Percentiles rank a stretch among this genome's conserved stretches.
These are phyloP conservation scores for Escallonia rubra DNA, from an alignment of 129 eudicot species.

Conservation along the genomic window DNA sequence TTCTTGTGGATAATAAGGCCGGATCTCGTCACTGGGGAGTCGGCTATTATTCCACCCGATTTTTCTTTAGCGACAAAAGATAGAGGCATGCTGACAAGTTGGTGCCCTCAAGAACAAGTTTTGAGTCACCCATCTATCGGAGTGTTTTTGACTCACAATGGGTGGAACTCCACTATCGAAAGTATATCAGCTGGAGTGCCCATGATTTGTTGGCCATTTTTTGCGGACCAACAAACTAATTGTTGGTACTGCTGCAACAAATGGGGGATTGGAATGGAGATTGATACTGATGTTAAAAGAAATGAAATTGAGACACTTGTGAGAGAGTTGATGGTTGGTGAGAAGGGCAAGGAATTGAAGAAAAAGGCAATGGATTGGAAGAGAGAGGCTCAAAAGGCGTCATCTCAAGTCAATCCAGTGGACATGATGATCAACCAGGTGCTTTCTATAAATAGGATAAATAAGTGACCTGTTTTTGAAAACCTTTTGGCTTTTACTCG, in stretches of 20 bases:
- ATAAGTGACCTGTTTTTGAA: too few relatives aligned
- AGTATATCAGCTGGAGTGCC: constrained; percentile 28
- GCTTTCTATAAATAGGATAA: too few relatives aligned
- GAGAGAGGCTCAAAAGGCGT: constrained; percentile 18
- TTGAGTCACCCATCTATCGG: constrained; percentile 30
- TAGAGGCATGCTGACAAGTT: constrained; percentile 21
- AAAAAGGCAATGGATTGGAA: constrained; percentile 27
- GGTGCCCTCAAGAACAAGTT: constrained; percentile 40
- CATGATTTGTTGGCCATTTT: constrained; percentile 44
- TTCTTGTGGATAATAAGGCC: constrained; percentile 44
- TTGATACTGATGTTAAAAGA: constrained; percentile 24
- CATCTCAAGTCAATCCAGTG: background rate
- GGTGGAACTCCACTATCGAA: constrained; percentile 46
- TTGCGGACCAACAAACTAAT: constrained; percentile 46
- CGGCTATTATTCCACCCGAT: constrained; percentile 22
- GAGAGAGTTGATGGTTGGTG: constrained; percentile 26
- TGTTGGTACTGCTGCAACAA: constrained; percentile 25
- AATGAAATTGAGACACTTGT: constrained; percentile 28
- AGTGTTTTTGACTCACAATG: constrained; percentile 40
- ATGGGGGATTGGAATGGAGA: constrained; percentile 45
- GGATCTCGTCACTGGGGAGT: constrained; percentile 21
- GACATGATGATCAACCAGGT: too few relatives aligned
- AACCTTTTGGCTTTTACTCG: too few relatives aligned
- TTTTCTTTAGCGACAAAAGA: constrained; percentile 18
- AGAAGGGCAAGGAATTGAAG: constrained; percentile 26